Evolutionary conservation across 2,329 filamentous ascomycete species (phyloP), one percentile per base, ranked within the genome.

Genomic region (Botrytis pseudocinerea): DNA sequence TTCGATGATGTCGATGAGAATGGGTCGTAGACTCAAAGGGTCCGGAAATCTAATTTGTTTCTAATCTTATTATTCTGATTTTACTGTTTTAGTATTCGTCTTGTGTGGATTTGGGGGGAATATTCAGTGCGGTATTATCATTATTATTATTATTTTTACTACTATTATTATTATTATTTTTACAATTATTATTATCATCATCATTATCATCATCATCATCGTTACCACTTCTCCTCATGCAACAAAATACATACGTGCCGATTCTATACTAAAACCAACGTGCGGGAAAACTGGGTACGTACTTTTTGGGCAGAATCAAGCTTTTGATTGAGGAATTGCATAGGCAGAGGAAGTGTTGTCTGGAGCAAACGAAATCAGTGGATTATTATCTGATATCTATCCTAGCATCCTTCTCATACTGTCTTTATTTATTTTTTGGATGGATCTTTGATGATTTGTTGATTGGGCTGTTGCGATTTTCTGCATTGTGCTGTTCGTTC

Each of bases 1-100:
- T 62, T 42, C 60, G 35, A 62, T 62, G 60, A 62, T 62, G 60
- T 62, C 38, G 60, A 62, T 42, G 42, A 62, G 60, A 40, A 62
- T 42, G 60, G 38, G 60, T 62, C 60, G 51, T 28, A 54, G 51
- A 25, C 25, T n/a, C 32, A 32, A 32, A 32, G 10, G 40, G 35
- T 38, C 4, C 4, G 35, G 35, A 28, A 54, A 54, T 28, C 51
- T 54, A n/a, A 28, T 28, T 54, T n/a, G 51, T n/a, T 28, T 54
- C 51, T 25, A 54, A 28, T 54, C 51, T 54, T 54, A 54, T 28
- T n/a, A 28, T 48, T 20, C 20, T 46, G 20, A 35, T 60, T 46
- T 44, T 16, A 8, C 18, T 62, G 12, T n/a, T 62, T 62, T 42
- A 38, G 28, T 54, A 9, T 51, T 32, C 32, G 32, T 32, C 32